Conservation (phyloP, 257 asterid genomes). For the Gentiana dahurica region DNA sequence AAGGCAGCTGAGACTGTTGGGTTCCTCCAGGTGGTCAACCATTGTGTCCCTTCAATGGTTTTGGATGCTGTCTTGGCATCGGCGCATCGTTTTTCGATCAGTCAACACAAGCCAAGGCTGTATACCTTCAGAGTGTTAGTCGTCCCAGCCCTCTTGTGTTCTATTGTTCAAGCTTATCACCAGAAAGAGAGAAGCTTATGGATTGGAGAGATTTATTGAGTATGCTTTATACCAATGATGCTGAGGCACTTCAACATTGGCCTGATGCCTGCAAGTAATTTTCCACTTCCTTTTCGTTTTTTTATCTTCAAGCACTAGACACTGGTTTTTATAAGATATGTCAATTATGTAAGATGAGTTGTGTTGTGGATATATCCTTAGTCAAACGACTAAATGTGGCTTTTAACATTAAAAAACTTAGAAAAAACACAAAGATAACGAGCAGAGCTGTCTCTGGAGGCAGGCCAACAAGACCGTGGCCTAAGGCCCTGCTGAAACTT, state of each 20-base stretch:
- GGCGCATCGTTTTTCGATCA: slow-evolving; percentile 24
- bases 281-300: background rate
- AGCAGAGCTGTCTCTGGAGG: too few relatives aligned
- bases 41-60: slow-evolving; percentile 3
- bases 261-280: slow-evolving; percentile 24
- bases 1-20: too few relatives aligned
- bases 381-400: too few relatives aligned
- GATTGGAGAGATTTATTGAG: slow-evolving; percentile 36
- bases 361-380: too few relatives aligned
- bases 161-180: slow-evolving; percentile 28
- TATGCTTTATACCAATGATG: slow-evolving; percentile 28
- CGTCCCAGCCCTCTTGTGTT: slow-evolving; percentile 11
- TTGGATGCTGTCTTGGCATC: slow-evolving; percentile 18
- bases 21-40: too few relatives aligned
- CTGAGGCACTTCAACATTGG: slow-evolving; percentile 29
- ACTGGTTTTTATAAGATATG: too few relatives aligned
- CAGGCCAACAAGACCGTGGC: too few relatives aligned
- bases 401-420: too few relatives aligned
- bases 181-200: slow-evolving; percentile 26
- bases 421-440: too few relatives aligned
- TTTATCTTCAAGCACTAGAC: too few relatives aligned
- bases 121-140: slow-evolving; percentile 13
- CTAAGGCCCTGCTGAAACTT: too few relatives aligned
- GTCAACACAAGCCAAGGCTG: slow-evolving; percentile 17
- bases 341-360: too few relatives aligned